A percentile compares a stretch with the other conserved stretches of the same genome.
phyloP scores from a whole-genome alignment of 495 filamentous ascomycete genomes.

The Extremus antarcticus region DNA sequence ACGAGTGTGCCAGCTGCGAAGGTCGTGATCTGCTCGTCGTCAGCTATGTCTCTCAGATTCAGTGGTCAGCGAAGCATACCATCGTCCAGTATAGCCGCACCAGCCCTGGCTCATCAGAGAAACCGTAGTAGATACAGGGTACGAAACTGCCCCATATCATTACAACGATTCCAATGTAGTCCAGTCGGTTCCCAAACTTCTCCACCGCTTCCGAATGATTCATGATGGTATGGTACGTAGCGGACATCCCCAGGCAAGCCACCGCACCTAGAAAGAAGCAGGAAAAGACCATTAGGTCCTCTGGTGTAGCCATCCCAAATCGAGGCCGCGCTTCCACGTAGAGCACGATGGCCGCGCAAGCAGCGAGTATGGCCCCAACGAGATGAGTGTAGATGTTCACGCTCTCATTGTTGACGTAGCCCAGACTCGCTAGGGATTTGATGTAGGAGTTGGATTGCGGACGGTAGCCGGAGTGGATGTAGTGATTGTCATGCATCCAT shows the following conservation, averaged over 20 bases:
- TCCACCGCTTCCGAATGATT: constrained; percentile 53
- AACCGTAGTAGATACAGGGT: constrained; percentile 78
- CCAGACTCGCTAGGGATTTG: constrained; percentile 51
- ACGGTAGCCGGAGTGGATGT: constrained; percentile 62
- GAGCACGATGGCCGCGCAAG: constrained; percentile 33
- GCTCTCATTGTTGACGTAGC: constrained; percentile 84
- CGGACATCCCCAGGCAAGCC: constrained; percentile 74
- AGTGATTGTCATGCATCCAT: constrained; percentile 72
- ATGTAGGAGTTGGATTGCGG: constrained; percentile 55
- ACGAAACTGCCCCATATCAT: constrained; percentile 83
- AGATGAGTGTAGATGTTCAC: constrained; percentile 92
- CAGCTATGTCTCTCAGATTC: background rate
- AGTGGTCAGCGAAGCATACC: constrained; percentile 35
- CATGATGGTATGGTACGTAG: constrained; percentile 62
- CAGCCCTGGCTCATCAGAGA: constrained; percentile 53
- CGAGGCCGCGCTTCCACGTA: constrained; percentile 48
- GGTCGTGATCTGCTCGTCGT: constrained; percentile 50
- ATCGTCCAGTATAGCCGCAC: constrained; percentile 63
- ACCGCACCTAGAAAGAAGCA: constrained; percentile 73
- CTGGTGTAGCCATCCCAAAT: constrained; percentile 50
- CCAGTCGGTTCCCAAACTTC: constrained; percentile 59
- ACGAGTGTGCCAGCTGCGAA: constrained; percentile 63
- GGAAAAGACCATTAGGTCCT: constrained; percentile 59
- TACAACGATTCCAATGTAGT: constrained; percentile 84
- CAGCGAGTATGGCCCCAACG: constrained; percentile 45